Evolutionary conservation across 371 early-diverging fungal species (phyloP).

Genomic region (Phascolomyces articulosus): DNA sequence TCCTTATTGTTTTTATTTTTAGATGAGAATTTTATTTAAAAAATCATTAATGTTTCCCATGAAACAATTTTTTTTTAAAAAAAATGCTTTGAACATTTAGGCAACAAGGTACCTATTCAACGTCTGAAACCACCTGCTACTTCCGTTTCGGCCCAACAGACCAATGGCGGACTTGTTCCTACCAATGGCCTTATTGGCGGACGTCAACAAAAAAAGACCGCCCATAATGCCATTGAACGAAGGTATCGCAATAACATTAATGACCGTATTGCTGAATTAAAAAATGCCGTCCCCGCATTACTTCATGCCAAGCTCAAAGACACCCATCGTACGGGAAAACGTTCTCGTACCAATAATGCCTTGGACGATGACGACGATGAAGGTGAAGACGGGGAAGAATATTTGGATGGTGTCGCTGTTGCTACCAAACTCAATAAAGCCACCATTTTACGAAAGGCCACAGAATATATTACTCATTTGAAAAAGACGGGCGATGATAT

Average conservation of each 20-base stretch:
- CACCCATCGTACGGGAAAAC: slow-evolving; percentile 30
- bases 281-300: slow-evolving; percentile 84
- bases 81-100: background rate
- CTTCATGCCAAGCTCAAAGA: slow-evolving; percentile 65
- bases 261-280: slow-evolving; percentile 86
- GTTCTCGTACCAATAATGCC: slow-evolving; percentile 35
- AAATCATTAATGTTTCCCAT: no score
- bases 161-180: background rate
- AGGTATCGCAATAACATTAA: slow-evolving; percentile 94
- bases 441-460: slow-evolving; percentile 84
- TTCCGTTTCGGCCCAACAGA: slow-evolving; percentile 12
- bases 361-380: slow-evolving; percentile 60
- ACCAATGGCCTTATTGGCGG: slow-evolving; percentile 27
- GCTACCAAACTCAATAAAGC: slow-evolving; percentile 90
- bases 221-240: slow-evolving; percentile 93
- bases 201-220: slow-evolving; percentile 74
- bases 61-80: no score
- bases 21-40: background rate
- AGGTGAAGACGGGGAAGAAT: slow-evolving; percentile 64
- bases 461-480: slow-evolving; percentile 86
- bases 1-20: background rate
- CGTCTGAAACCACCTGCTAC: slow-evolving; percentile 31
- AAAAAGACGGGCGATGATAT: slow-evolving; percentile 63
- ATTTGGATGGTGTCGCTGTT: slow-evolving; percentile 67
- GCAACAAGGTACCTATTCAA: slow-evolving; percentile 41